These are phyloP conservation scores for Dactylellina parvicollis DNA, from an alignment of 2,329 filamentous ascomycete genomes.

Conservation along the genomic window DNA sequence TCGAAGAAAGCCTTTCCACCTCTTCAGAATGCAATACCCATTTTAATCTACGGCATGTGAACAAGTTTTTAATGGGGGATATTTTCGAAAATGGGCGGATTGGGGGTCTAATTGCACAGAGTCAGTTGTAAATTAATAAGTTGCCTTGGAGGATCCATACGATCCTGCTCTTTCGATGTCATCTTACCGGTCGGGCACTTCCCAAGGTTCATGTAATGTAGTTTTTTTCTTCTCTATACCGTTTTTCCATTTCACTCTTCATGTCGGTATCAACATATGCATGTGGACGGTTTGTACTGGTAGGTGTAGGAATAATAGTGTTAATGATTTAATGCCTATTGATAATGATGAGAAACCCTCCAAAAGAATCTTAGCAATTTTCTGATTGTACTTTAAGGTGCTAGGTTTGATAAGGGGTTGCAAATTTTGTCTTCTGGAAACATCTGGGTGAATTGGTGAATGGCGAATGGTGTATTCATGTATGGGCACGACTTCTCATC, in stretches of 20 bases:
- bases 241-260: background rate
- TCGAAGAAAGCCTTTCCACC: background rate
- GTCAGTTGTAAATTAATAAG: too few relatives aligned
- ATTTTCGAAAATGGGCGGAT: background rate
- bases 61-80: background rate
- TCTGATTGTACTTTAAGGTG: too few relatives aligned
- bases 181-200: background rate
- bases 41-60: background rate
- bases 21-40: background rate
- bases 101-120: background rate
- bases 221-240: background rate
- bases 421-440: too few relatives aligned
- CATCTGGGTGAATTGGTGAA: too few relatives aligned
- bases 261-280: background rate
- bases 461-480: too few relatives aligned
- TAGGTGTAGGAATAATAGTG: background rate
- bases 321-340: conserved; percentile 15
- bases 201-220: background rate
- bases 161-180: background rate
- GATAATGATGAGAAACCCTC: background rate
- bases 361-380: too few relatives aligned
- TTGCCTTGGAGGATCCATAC: too few relatives aligned
- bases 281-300: background rate
- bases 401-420: too few relatives aligned
- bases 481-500: too few relatives aligned